Conservation (phyloP, 2,329 filamentous ascomycete species). For the Fusarium sp. region DNA sequence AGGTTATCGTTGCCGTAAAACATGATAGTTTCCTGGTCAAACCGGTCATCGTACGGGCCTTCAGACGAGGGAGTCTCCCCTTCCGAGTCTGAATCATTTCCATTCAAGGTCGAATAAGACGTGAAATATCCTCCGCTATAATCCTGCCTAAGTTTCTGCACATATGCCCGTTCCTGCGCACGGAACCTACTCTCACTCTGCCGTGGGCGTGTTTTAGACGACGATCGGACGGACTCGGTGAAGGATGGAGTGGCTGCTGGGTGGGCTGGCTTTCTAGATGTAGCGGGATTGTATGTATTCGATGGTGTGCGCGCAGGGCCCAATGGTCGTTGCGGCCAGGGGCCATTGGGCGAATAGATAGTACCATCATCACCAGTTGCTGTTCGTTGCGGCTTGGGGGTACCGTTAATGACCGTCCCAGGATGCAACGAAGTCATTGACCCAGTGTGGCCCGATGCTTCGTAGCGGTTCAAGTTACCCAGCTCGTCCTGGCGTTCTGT, state of each 20-base stretch:
- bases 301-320: constrained; percentile 82
- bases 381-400: constrained; percentile 59
- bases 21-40: constrained; percentile 92
- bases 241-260: constrained; percentile 62
- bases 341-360: constrained; percentile 50
- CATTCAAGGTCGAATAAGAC: constrained; percentile 72
- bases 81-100: constrained; percentile 87
- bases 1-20: constrained; percentile 93
- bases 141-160: constrained; percentile 90
- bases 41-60: constrained; percentile 85
- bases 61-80: constrained; percentile 92
- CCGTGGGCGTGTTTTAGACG: constrained; percentile 66
- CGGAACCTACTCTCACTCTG: constrained; percentile 63
- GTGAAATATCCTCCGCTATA: constrained; percentile 77
- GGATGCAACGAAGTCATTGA: constrained; percentile 61
- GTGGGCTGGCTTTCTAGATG: constrained; percentile 63
- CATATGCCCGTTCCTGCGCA: constrained; percentile 92
- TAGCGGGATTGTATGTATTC: constrained; percentile 82
- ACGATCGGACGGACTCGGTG: constrained; percentile 63
- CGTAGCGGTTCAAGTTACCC: constrained; percentile 62
- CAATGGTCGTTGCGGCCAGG: constrained; percentile 75
- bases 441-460: constrained; percentile 57
- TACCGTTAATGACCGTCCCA: constrained; percentile 61
- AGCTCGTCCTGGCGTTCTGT: constrained; percentile 67
- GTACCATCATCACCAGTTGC: constrained; percentile 50